Percentiles rank a stretch among this genome's conserved stretches.
phyloP scores from a whole-genome alignment of 2,329 filamentous ascomycete species.

The Achaetomium macrosporum region DNA sequence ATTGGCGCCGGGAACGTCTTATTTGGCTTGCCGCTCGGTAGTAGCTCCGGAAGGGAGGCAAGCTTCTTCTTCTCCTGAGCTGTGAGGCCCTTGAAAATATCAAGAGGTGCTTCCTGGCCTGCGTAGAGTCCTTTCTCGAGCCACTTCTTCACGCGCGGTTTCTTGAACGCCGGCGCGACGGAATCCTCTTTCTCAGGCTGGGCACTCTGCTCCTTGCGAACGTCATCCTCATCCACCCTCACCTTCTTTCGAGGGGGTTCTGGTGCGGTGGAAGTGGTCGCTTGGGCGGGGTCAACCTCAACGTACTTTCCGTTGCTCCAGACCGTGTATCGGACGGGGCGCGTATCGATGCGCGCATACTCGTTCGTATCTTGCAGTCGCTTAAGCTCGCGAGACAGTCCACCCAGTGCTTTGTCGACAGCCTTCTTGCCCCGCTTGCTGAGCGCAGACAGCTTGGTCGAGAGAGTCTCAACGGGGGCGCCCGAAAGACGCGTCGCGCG shows the following conservation, averaged over 20 bases:
- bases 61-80: slow-evolving; percentile 47
- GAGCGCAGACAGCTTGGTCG: slow-evolving; percentile 46
- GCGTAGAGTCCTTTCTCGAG: slow-evolving; percentile 78
- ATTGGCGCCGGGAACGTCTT: slow-evolving; percentile 67
- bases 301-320: slow-evolving; percentile 63
- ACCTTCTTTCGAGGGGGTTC: slow-evolving; percentile 33
- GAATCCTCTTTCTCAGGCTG: slow-evolving; percentile 30
- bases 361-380: slow-evolving; percentile 59
- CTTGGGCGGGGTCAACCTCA: slow-evolving; percentile 35
- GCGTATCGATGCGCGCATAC: slow-evolving; percentile 52
- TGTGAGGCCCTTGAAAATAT: slow-evolving; percentile 45
- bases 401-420: slow-evolving; percentile 42
- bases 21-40: slow-evolving; percentile 45
- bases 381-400: slow-evolving; percentile 51
- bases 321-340: slow-evolving; percentile 51
- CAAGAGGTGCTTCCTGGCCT: slow-evolving; percentile 60
- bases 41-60: slow-evolving; percentile 42
- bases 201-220: slow-evolving; percentile 16
- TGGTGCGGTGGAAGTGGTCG: slow-evolving; percentile 34
- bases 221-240: slow-evolving; percentile 21
- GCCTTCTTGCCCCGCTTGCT: slow-evolving; percentile 56
- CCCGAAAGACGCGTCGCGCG: slow-evolving; percentile 41
- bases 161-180: slow-evolving; percentile 23
- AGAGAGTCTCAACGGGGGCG: slow-evolving; percentile 39
- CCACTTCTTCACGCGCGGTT: slow-evolving; percentile 64